These are phyloP conservation scores for Penicillium lividum DNA, from an alignment of 495 filamentous ascomycete species.

Conservation along the genomic window DNA sequence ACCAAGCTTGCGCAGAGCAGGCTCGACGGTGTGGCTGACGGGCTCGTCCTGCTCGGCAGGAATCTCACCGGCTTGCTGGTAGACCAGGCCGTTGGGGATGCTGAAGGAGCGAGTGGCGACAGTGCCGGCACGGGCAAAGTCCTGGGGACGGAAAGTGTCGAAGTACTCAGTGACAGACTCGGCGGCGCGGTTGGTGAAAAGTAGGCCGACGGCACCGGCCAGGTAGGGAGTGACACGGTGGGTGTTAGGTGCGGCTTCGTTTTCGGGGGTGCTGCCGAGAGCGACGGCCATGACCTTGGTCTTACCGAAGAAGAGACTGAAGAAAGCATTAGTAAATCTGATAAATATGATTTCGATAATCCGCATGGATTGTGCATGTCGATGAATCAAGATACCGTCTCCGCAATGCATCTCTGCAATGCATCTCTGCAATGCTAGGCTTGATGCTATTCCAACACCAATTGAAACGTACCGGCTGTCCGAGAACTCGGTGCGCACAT, in stretches of 20 bases:
- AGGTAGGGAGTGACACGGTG: conserved; percentile 70
- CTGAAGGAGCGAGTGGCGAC: conserved; percentile 69
- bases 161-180: conserved; percentile 67
- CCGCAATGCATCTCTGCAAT: neutral
- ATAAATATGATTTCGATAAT: conserved; percentile 2
- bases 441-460: neutral
- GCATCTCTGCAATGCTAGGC: neutral
- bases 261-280: conserved; percentile 71
- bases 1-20: conserved; percentile 79
- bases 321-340: conserved; percentile 13
- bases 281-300: conserved; percentile 97
- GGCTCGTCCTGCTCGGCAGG: conserved; percentile 79
- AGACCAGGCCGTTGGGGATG: conserved; percentile 76
- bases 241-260: conserved; percentile 74
- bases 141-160: conserved; percentile 61
- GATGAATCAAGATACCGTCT: neutral
- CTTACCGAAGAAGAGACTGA: conserved; percentile 94
- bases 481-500: conserved; percentile 77
- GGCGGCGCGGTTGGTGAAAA: conserved; percentile 79
- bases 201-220: conserved; percentile 78
- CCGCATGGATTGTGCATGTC: neutral
- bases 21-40: conserved; percentile 82
- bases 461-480: conserved; percentile 71
- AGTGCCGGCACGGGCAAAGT: conserved; percentile 88
- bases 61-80: conserved; percentile 74